Evolutionary conservation across 1,139 yeast species (phyloP), one percentile per base, ranked within the genome.

Genomic region (Geotrichum aggregatum): DNA sequence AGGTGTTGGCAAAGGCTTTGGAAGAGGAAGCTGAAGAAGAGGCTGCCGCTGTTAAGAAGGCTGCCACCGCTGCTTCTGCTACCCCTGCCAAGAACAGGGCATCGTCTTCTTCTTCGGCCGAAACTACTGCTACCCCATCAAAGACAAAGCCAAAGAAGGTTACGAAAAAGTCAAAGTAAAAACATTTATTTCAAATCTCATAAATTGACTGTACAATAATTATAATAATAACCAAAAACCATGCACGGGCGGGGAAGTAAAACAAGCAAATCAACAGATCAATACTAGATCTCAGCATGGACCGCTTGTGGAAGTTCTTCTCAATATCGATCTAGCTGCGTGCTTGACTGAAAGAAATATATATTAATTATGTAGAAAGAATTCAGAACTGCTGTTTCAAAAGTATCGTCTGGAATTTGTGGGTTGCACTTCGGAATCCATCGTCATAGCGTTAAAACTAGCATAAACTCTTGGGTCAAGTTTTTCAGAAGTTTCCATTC

Each of bases 11-110:
- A 18, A 56, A 54, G 36, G 61, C 57, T 10, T 67, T 65, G 47
- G 64, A 66, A 44, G 71, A 69, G 51, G 69, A 64, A 45, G 61
- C 52, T 31, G 58, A 56, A 30, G 54, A 53, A 18, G 56, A 53
- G 24, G 52, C 53, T 28, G 63, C 63, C 49, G 59, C 61, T 36
- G 65, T 50, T 21, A 44, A 18, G 13, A 46, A 49, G 22, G 44
- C 44, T 21, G 44, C 38, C 6, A 43, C 19, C 2, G 65, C 61
- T 35, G 63, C 19, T 10, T 39, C 52, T 28, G 43, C 46, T 3
- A 39, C 52, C 19, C 19, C 36, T 31, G 41, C 44, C 5, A 43
- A 34, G 30, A 14, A 36, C 26, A n/a, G n/a, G n/a, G n/a, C n/a
- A 8, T 24, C 28, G 28, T 24, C 28, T 24, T 5, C 28, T 24